Evolutionary conservation across 768 basidiomycete genomes (phyloP).

Genomic region (Hypholoma fasciculare): DNA sequence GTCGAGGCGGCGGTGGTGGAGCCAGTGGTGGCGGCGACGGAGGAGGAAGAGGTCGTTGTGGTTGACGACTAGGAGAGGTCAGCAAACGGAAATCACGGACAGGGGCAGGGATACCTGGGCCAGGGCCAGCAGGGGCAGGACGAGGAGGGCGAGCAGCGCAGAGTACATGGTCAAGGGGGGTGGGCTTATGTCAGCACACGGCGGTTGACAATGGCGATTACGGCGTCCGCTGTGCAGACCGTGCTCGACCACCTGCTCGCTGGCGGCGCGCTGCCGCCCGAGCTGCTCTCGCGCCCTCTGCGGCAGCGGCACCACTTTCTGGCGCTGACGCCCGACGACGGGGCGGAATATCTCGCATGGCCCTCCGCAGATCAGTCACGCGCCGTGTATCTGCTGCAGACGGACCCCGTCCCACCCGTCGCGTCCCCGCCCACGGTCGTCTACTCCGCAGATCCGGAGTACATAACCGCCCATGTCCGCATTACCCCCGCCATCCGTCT

Average conservation of each 20-base stretch:
- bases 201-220: slow-evolving; percentile 10
- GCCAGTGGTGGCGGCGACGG: neutral
- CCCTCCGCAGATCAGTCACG: slow-evolving; percentile 38
- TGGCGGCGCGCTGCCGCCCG: slow-evolving; percentile 52
- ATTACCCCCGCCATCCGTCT: slow-evolving; percentile 54
- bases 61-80: slow-evolving; percentile 3
- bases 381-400: slow-evolving; percentile 18
- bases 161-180: slow-evolving; percentile 27
- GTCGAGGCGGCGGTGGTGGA: neutral
- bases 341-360: slow-evolving; percentile 67
- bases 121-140: slow-evolving; percentile 38
- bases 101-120: slow-evolving; percentile 38
- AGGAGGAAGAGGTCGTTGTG: neutral
- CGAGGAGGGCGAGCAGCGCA: slow-evolving; percentile 34
- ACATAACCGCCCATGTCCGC: slow-evolving; percentile 56
- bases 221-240: slow-evolving; percentile 11
- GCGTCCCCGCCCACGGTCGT: slow-evolving; percentile 23
- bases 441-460: slow-evolving; percentile 49
- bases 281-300: slow-evolving; percentile 60
- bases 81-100: slow-evolving; percentile 1
- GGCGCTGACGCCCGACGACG: slow-evolving; percentile 46
- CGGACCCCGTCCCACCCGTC: slow-evolving; percentile 14
- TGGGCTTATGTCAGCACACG: slow-evolving; percentile 28
- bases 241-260: slow-evolving; percentile 57
- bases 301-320: slow-evolving; percentile 70